Conservation (phyloP, 108 stramenopile species). For the Cyclotella kingstonii region DNA sequence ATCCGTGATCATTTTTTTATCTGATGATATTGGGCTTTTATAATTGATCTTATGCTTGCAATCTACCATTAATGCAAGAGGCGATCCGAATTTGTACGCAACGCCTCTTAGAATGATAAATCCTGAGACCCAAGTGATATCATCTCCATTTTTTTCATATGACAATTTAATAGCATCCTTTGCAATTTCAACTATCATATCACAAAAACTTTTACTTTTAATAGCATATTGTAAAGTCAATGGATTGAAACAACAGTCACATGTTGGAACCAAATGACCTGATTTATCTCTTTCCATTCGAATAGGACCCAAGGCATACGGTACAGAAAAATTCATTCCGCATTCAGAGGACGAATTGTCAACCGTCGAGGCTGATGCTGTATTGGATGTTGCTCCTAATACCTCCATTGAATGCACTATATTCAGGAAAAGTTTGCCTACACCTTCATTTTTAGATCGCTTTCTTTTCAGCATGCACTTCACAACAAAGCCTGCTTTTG, state of each 20-base stretch:
- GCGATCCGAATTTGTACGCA: slow-evolving; percentile 32
- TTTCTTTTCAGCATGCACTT: slow-evolving; percentile 46
- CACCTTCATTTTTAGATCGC: background rate
- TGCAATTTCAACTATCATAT: slow-evolving; percentile 28
- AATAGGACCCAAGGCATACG: slow-evolving; percentile 56
- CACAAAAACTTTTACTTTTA: slow-evolving; percentile 21
- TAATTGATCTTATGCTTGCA: background rate
- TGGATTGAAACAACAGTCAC: slow-evolving; percentile 41
- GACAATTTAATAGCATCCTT: slow-evolving; percentile 21
- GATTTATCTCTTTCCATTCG: slow-evolving; percentile 61
- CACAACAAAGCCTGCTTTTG: slow-evolving; percentile 48
- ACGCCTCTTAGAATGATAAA: slow-evolving; percentile 31
- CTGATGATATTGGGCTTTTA: background rate
- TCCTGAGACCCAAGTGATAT: background rate
- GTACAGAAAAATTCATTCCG: slow-evolving; percentile 44
- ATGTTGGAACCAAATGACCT: slow-evolving; percentile 23
- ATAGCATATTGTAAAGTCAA: slow-evolving; percentile 24
- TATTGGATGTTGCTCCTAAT: slow-evolving; percentile 21
- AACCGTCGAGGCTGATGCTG: background rate
- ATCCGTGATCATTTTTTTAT: background rate
- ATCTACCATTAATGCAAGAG: slow-evolving; percentile 25
- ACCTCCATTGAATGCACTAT: slow-evolving; percentile 46
- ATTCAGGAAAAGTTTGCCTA: slow-evolving; percentile 61
- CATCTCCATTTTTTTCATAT: slow-evolving; percentile 23
- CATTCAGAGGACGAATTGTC: background rate